These are phyloP conservation scores for Pleurotus sapidus DNA, from an alignment of 768 basidiomycete genomes.

Conservation along the genomic window DNA sequence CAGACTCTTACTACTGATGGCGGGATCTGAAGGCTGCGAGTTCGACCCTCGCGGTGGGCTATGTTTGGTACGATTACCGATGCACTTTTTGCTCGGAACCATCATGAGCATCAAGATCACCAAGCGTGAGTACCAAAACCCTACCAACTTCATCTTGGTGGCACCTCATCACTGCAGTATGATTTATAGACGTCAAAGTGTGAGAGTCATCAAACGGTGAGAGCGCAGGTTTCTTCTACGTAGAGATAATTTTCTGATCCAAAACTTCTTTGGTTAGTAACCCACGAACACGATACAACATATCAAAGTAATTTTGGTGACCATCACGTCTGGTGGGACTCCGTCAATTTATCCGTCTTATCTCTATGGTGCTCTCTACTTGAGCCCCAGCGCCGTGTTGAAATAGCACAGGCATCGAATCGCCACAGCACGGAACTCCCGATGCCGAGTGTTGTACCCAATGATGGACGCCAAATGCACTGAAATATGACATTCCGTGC, in stretches of 20 bases:
- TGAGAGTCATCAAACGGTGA: not conserved
- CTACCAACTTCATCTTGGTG: no score
- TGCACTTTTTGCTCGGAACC: not conserved
- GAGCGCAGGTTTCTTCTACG: no score
- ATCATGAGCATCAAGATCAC: no score
- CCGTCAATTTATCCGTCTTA: no score
- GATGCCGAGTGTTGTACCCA: not conserved
- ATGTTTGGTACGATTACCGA: conserved; percentile 14
- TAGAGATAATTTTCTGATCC: no score
- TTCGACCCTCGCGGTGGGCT: conserved; percentile 84
- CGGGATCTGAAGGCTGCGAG: conserved; percentile 75
- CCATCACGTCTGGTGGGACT: no score
- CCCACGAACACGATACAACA: no score
- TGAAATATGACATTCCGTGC: not conserved
- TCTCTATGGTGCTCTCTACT: not conserved
- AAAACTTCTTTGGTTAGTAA: no score
- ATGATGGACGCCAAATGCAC: not conserved
- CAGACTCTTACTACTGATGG: conserved; percentile 43
- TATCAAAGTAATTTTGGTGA: no score
- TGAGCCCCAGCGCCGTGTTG: not conserved
- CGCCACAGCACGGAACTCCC: not conserved
- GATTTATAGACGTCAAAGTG: not conserved
- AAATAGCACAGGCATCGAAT: not conserved
- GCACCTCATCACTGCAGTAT: not conserved
- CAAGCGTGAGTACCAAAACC: not conserved